phyloP scores from a whole-genome alignment of 441 rosid species.

The Rhodomyrtus psidioides region DNA sequence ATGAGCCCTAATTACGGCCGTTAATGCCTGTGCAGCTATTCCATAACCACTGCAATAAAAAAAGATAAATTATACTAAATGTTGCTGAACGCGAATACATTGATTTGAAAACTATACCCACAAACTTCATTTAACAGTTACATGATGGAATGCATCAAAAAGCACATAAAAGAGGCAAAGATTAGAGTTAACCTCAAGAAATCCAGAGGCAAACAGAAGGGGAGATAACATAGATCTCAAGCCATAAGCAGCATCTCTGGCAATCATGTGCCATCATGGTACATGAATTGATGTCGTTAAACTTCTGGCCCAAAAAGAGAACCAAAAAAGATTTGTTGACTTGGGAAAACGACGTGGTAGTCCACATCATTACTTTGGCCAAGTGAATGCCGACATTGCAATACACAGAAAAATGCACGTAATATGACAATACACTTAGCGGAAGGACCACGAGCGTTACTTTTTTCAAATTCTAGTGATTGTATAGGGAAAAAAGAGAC shows the following conservation, averaged over 20 bases:
- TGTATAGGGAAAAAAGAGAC: background rate
- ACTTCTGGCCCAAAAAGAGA: background rate
- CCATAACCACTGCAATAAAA: slow-evolving; percentile 88
- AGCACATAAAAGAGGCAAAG: background rate
- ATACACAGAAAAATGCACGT: background rate
- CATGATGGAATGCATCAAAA: background rate
- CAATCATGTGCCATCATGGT: background rate
- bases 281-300: background rate
- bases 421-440: background rate
- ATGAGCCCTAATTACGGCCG: slow-evolving; percentile 79
- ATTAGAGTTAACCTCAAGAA: background rate
- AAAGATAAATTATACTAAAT: background rate
- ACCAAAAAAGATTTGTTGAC: background rate
- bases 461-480: background rate
- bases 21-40: slow-evolving; percentile 87
- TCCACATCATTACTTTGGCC: background rate
- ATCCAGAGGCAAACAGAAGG: background rate
- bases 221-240: background rate
- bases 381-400: background rate
- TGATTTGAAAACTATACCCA: background rate
- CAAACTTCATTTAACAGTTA: background rate
- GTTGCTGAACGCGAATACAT: background rate
- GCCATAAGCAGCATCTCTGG: background rate
- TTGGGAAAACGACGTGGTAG: background rate
- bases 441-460: background rate